phyloP scores from a whole-genome alignment of 768 basidiomycete genomes.

The Rhodocollybia butyracea region DNA sequence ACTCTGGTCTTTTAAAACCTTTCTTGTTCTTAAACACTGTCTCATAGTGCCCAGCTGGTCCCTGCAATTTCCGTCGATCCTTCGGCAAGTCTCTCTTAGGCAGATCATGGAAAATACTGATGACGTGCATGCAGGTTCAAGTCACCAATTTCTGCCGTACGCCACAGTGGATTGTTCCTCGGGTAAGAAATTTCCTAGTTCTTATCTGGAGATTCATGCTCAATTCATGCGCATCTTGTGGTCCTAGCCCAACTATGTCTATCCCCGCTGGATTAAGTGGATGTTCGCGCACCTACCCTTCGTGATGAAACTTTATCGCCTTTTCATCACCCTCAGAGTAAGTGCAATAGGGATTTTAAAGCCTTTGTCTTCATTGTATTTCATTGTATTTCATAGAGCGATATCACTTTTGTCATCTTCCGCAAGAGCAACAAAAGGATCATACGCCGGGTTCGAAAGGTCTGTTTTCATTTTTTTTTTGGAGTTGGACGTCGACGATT shows the following conservation, averaged over 20 bases:
- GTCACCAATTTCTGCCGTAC: conserved; percentile 60
- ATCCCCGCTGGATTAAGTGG: conserved; percentile 46
- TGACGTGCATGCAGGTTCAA: no score
- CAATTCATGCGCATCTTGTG: neutral
- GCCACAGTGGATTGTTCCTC: conserved; percentile 54
- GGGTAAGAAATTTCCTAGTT: conserved; percentile 32
- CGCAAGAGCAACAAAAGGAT: conserved; percentile 36
- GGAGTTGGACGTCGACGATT: neutral
- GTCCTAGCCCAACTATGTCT: conserved; percentile 39
- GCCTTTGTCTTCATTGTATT: no score
- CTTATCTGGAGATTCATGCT: neutral
- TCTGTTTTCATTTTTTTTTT: conserved; percentile 13
- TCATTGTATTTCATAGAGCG: conserved; percentile 27
- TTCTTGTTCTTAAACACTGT: conserved; percentile 3
- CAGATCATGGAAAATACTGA: no score
- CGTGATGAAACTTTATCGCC: conserved; percentile 44
- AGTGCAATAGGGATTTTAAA: no score
- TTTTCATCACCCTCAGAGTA: conserved; percentile 45
- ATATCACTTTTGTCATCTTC: conserved; percentile 34
- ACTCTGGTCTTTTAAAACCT: conserved; percentile 11
- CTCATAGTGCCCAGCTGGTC: conserved; percentile 54
- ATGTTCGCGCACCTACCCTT: conserved; percentile 52
- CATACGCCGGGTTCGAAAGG: conserved; percentile 27
- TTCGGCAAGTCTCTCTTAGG: no score
- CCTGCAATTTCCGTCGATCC: conserved; percentile 49